phyloP scores from a whole-genome alignment of 768 basidiomycete species.

The Termitomyces sp. region DNA sequence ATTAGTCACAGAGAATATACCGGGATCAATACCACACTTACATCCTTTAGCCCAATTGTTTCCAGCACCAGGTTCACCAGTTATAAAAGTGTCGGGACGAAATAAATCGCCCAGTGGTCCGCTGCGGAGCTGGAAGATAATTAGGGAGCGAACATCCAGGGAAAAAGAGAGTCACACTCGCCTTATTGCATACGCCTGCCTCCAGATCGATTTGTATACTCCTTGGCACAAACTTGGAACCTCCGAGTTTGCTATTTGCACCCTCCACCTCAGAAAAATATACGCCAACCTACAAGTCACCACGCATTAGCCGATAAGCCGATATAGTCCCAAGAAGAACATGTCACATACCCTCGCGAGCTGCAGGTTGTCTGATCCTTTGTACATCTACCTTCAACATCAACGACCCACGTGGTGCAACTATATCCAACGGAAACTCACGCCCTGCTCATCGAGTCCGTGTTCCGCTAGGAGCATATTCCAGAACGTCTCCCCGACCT shows the following conservation, averaged over 20 bases:
- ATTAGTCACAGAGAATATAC: conserved; percentile 1
- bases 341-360: conserved; percentile 56
- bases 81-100: conserved; percentile 83
- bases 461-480: conserved; percentile 83
- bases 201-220: conserved; percentile 91
- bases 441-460: conserved; percentile 71
- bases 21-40: conserved; percentile 31
- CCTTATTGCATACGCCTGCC: conserved; percentile 77
- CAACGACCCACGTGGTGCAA: not conserved
- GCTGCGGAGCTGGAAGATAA: conserved; percentile 49
- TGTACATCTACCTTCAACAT: conserved; percentile 47
- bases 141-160: not conserved
- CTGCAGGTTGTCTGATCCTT: conserved; percentile 71
- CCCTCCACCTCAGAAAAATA: conserved; percentile 75
- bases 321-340: not conserved
- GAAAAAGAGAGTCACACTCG: conserved; percentile 30
- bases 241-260: conserved; percentile 36
- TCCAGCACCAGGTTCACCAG: conserved; percentile 62
- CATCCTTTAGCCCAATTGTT: conserved; percentile 98
- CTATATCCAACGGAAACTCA: conserved; percentile 26
- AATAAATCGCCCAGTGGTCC: conserved; percentile 75
- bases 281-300: conserved; percentile 56
- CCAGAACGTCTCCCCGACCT: conserved; percentile 88
- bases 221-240: conserved; percentile 81
- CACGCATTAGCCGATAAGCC: not conserved